Base-by-base conservation (phyloP, 176 grass and related monocot genomes). In the Triticum dicoccoides region DNA sequence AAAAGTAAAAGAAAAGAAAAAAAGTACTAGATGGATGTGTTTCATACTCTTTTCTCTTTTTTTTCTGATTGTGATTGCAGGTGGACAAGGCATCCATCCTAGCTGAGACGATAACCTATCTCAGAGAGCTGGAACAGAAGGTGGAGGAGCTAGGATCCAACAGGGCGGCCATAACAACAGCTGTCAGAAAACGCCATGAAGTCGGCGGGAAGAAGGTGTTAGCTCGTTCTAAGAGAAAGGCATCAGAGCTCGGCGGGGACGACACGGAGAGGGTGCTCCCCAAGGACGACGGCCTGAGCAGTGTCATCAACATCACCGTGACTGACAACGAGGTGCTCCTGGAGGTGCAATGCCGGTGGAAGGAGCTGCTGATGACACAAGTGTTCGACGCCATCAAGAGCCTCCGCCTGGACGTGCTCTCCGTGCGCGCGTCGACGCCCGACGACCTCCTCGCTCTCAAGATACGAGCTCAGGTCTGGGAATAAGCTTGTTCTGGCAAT, bases 81-180 rank as follows among this genome's bases (percentile, higher is more conserved):
- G 83, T 91, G 24, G 94, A 98, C 87, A 96, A 96, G 86, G 91
- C 90, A 69, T 94, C 97, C 9, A 92, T 96, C 27, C 92, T 98
- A 33, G 90, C 86, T 1, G 85, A 94, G 13, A 89, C 96, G 30
- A 94, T 98, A 69, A 88, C 85, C 0, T 98, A 98, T 65, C 52
- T 98, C 1, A 96, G 83, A 71, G 85, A 96, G 85, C 90, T 98
- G 3, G 72, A 94, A 73, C 86, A 29, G 83, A 92, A 82, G 70
- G 85, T 98, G 4, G 51, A 87, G 56, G 94, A 91, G 75, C 76
- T 98, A 5, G 87, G 93, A 81, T 92, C 92, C 21, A 89, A 52
- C 25, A 52, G 56, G n/a, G 80, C 73, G 23, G 1, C 11, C 0
- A 84, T 72, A 69, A 51, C 82, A 68, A 49, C 76, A 9, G 79